Conservation (phyloP, 148 eudicot species). For the Selenicereus undatus region DNA sequence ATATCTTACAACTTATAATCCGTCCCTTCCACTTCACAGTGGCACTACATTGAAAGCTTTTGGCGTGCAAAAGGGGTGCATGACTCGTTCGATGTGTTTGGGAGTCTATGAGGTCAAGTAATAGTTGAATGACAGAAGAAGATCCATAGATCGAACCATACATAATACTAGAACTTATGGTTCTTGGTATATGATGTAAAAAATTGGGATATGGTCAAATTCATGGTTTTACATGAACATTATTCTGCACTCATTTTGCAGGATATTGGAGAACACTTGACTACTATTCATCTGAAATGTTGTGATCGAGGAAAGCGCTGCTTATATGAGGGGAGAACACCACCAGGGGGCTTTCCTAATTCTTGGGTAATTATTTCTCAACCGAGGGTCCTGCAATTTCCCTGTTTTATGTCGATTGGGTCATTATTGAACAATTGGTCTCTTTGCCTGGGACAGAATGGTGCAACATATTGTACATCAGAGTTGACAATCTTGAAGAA, state of each 20-base stretch:
- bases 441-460: conserved; percentile 41
- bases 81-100: background rate
- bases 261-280: conserved; percentile 98
- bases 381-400: background rate
- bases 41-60: background rate
- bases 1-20: background rate
- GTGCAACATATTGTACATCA: conserved; percentile 56
- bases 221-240: background rate
- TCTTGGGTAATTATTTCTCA: conserved; percentile 55
- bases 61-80: background rate
- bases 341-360: conserved; percentile 88
- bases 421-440: background rate
- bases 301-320: conserved; percentile 96
- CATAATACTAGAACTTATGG: too few relatives aligned
- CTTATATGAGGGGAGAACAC: conserved; percentile 90
- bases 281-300: conserved; percentile 77
- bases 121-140: background rate
- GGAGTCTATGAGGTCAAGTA: background rate
- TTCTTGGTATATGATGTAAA: background rate
- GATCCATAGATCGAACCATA: background rate
- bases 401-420: background rate
- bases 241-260: conserved; percentile 25
- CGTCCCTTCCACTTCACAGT: background rate
- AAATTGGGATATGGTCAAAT: background rate
- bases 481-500: conserved; percentile 68